These are phyloP conservation scores for Quercus ilex DNA, from an alignment of 306 rosid genomes.

Conservation along the genomic window DNA sequence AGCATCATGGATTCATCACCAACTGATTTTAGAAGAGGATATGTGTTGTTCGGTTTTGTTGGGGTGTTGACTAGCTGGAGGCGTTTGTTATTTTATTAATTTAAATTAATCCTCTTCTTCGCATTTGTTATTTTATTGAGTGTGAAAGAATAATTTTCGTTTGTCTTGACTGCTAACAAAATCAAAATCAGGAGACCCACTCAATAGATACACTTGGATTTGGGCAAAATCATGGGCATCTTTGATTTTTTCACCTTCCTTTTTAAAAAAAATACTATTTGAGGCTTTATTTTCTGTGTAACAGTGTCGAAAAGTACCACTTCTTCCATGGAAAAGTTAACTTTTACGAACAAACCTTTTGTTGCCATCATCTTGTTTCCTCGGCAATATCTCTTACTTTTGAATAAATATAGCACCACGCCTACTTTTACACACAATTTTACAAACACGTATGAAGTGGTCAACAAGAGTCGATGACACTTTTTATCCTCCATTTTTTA, in stretches of 20 bases:
- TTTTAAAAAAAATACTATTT: not conserved
- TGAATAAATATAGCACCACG: no score
- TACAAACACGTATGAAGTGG: no score
- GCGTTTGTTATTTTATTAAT: not conserved
- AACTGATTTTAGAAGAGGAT: not conserved
- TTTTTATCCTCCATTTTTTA: no score
- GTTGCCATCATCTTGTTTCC: conserved; percentile 1
- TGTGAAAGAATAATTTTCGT: not conserved
- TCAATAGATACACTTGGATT: conserved; percentile 33
- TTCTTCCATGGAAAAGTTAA: not conserved
- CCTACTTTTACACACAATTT: no score
- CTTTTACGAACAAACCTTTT: not conserved
- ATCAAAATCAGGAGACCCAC: conserved; percentile 49
- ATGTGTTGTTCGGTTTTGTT: conserved; percentile 1
- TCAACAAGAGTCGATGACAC: no score
- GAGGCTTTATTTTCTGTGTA: not conserved
- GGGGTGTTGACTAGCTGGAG: conserved; percentile 16
- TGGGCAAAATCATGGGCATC: conserved; percentile 31
- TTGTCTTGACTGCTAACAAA: conserved; percentile 29
- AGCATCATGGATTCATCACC: conserved; percentile 34
- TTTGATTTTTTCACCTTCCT: not conserved
- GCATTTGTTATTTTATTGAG: no score
- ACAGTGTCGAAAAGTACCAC: not conserved
- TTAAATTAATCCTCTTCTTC: conserved; percentile 19
- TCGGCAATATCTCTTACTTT: not conserved